A percentile compares a stretch with the other conserved stretches of the same genome.
phyloP scores from a whole-genome alignment of 2,329 filamentous ascomycete genomes.

The Neocucurbitaria cava region DNA sequence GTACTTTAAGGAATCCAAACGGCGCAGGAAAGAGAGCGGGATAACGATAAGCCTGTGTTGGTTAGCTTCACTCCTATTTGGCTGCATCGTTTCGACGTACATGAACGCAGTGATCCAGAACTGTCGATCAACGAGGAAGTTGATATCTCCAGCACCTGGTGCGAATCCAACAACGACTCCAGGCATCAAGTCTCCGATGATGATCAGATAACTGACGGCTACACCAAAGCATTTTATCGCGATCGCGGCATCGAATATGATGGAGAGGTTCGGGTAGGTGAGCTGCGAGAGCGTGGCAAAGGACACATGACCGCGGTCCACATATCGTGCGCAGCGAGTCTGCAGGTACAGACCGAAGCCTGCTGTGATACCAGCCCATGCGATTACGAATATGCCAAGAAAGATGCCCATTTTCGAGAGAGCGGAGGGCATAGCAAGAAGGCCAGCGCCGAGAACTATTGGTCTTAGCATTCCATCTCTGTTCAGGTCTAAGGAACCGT shows the following conservation, averaged over 20 bases:
- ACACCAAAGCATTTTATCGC: conserved; percentile 98
- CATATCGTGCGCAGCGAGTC: conserved; percentile 87
- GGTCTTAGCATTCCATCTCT: conserved; percentile 16
- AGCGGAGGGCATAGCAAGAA: conserved; percentile 93
- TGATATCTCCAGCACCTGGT: conserved; percentile 65
- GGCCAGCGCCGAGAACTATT: conserved; percentile 88
- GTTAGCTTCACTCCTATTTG: conserved; percentile 13
- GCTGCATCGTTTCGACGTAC: conserved; percentile 54
- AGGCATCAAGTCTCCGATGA: conserved; percentile 98
- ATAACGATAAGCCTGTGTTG: conserved; percentile 80
- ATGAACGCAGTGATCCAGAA: conserved; percentile 99
- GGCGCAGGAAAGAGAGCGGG: conserved; percentile 87
- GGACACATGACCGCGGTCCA: conserved; percentile 85
- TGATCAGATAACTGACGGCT: conserved; percentile 96
- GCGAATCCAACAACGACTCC: conserved; percentile 87
- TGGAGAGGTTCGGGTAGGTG: conserved; percentile 94
- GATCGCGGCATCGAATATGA: conserved; percentile 94
- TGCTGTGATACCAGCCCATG: conserved; percentile 89
- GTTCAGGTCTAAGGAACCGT: conserved; percentile 43
- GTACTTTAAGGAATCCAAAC: conserved; percentile 95
- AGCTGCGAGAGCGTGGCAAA: conserved; percentile 98
- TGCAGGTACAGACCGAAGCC: conserved; percentile 96
- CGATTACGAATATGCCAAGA: conserved; percentile 80
- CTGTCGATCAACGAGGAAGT: conserved; percentile 84
- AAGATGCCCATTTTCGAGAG: conserved; percentile 95